Evolutionary conservation across 495 filamentous ascomycete species (phyloP).

Genomic region (Barbatosphaeria neglecta): DNA sequence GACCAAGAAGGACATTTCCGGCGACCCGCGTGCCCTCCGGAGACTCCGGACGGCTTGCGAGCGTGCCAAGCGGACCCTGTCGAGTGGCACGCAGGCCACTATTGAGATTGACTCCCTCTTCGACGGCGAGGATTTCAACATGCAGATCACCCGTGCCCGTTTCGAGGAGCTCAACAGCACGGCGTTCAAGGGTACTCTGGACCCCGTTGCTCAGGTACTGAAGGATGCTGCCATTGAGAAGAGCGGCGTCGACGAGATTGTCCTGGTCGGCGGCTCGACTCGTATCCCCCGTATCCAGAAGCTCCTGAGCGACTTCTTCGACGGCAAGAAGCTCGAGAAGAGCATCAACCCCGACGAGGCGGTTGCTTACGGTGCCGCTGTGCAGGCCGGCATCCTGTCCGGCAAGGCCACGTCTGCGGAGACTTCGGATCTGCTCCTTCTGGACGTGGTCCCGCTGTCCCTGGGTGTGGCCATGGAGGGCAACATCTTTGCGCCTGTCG

Average conservation of each 20-base stretch:
- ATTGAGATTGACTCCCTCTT: constrained; percentile 99
- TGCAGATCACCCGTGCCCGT: constrained; percentile 96
- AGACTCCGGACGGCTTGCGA: constrained; percentile 97
- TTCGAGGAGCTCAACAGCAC: constrained; percentile 98
- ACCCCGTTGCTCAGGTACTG: constrained; percentile 96
- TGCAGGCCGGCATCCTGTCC: constrained; percentile 95
- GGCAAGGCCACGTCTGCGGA: constrained; percentile 94
- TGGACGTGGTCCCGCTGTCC: constrained; percentile 95
- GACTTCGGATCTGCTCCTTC: constrained; percentile 86
- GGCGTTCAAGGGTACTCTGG: constrained; percentile 91
- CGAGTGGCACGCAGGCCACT: constrained; percentile 90
- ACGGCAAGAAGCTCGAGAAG: constrained; percentile 99
- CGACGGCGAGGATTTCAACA: constrained; percentile 96
- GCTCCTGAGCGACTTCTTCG: constrained; percentile 96
- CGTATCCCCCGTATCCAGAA: constrained; percentile 99
- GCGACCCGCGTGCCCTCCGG: constrained; percentile 92
- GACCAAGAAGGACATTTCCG: constrained; percentile 71
- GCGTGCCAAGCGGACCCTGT: constrained; percentile 97
- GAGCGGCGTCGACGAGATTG: constrained; percentile 90
- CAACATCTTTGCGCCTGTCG: constrained; percentile 97
- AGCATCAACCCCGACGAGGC: constrained; percentile 99
- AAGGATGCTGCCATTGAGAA: constrained; percentile 94
- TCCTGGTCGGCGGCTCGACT: constrained; percentile 96
- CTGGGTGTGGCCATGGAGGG: constrained; percentile 99
- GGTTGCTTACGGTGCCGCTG: constrained; percentile 96